Conservation (phyloP, 164 flowering plant species). For the Vitis rotundifolia region DNA sequence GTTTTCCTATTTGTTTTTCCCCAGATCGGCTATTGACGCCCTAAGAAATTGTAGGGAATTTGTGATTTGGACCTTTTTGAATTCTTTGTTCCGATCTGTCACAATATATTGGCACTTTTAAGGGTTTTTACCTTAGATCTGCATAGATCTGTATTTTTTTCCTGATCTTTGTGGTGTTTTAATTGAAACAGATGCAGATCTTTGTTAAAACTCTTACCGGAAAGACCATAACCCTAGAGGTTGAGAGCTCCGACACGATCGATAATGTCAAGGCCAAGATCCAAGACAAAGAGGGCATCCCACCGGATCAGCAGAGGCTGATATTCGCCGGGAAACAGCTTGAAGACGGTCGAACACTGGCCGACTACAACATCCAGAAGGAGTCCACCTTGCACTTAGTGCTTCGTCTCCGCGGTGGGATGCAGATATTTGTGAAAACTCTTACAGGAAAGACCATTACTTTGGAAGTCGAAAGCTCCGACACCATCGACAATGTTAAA, state of each 20-base stretch:
- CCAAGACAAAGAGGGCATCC: slow-evolving; percentile 54
- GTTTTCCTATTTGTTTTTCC: too few relatives aligned
- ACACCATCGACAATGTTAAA: slow-evolving; percentile 27
- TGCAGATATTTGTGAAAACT: slow-evolving; percentile 33
- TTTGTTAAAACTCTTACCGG: slow-evolving; percentile 20
- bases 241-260: slow-evolving; percentile 31
- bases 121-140: too few relatives aligned
- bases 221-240: slow-evolving; percentile 31
- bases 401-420: slow-evolving; percentile 33
- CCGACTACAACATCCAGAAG: slow-evolving; percentile 34
- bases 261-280: slow-evolving; percentile 37
- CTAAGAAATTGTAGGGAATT: too few relatives aligned
- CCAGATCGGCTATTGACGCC: too few relatives aligned
- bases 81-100: neutral
- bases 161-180: neutral
- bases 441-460: slow-evolving; percentile 31
- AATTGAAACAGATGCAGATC: neutral
- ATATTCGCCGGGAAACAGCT: slow-evolving; percentile 45
- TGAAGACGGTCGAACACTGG: slow-evolving; percentile 28
- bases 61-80: too few relatives aligned
- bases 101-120: too few relatives aligned
- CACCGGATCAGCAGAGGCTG: slow-evolving; percentile 54
- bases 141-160: neutral
- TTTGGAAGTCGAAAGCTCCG: slow-evolving; percentile 23
- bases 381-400: slow-evolving; percentile 32